A percentile compares a stretch with the other conserved stretches of the same genome.
These are phyloP conservation scores for Lasiodiplodia gonubiensis DNA, from an alignment of 2,329 filamentous ascomycete genomes.

Conservation along the genomic window DNA sequence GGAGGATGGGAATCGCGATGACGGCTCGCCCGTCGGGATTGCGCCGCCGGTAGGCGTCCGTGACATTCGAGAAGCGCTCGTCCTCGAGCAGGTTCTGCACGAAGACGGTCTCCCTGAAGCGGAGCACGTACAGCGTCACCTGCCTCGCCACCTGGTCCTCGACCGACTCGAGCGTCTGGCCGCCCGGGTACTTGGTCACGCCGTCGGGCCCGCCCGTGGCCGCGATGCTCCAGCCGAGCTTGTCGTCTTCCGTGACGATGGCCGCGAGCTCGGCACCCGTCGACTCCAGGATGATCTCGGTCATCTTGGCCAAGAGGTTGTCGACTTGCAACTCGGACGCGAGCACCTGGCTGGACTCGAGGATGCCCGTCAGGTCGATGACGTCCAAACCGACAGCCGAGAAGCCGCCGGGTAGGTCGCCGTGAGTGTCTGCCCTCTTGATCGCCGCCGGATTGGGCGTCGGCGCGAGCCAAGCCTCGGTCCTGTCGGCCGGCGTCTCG, in stretches of 20 bases:
- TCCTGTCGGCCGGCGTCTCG: conserved; percentile 52
- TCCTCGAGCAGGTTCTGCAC: conserved; percentile 75
- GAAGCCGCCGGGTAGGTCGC: conserved; percentile 66
- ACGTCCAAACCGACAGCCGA: conserved; percentile 74
- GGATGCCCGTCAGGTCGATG: conserved; percentile 79
- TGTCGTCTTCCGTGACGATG: conserved; percentile 74
- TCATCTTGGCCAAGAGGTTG: conserved; percentile 78
- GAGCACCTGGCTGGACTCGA: conserved; percentile 79
- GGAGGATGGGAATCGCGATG: conserved; percentile 79
- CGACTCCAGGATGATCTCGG: conserved; percentile 78
- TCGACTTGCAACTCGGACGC: conserved; percentile 80
- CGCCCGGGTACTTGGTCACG: conserved; percentile 69
- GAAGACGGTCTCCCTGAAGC: conserved; percentile 77
- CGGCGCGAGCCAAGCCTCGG: conserved; percentile 54
- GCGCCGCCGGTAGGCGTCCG: conserved; percentile 68
- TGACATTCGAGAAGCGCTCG: conserved; percentile 78
- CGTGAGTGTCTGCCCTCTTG: conserved; percentile 48
- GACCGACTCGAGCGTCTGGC: conserved; percentile 65
- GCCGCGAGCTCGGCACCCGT: conserved; percentile 76
- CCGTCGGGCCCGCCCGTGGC: conserved; percentile 77
- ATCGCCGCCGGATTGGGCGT: conserved; percentile 51
- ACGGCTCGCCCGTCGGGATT: conserved; percentile 75
- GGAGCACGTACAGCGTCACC: conserved; percentile 76
- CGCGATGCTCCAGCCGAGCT: conserved; percentile 71
- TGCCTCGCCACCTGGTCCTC: conserved; percentile 76